Base-by-base conservation (phyloP, 2,329 filamentous ascomycete species). In the Trichoderma sp. region DNA sequence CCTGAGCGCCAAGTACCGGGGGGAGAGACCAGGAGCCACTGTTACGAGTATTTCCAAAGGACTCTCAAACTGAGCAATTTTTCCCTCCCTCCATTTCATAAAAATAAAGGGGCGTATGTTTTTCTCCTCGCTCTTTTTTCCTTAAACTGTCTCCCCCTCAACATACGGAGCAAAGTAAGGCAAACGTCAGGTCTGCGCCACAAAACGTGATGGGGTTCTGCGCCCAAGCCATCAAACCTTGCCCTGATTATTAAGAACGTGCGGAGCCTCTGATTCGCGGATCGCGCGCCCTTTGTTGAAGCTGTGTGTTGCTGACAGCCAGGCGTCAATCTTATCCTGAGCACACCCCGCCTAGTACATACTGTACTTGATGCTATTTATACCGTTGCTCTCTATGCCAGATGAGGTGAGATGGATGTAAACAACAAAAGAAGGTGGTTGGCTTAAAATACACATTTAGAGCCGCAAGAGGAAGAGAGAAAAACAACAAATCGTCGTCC, bases 221-320 rank as follows among this genome's bases (percentile, higher is more conserved):
- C 65, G 65, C 55, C 65, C 28, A 36, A 28, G 55, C 65, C 55
- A 58, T 50, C 36, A 65, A 68, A 68, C 66, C 66, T 68, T 68
- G 66, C 66, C 66, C 66, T 68, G 66, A 61, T 68, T 68, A 61
- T 23, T 61, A 61, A 50, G 6, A 30, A 50, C 1, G 12, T 3
- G 39, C 17, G 5, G 17, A 13, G 6, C 15, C 17, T 50, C 55
- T 20, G 36, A 61, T 68, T 68, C 23, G 66, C 34, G 55, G 12
- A 39, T n/a, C 23, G 2, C 15, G 53, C 17, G 23, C 8, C 17
- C 9, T 30, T 28, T 50, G n/a, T 26, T 20, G 12, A 34, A 43
- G 34, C 66, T 61, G 23, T 61, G 26, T 58, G 8, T 36, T 58
- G 66, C 66, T 68, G 66, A 68, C 55, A 43, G 55, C 50, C 64